These are phyloP conservation scores for Colletotrichum gigasporum DNA, from an alignment of 2,329 filamentous ascomycete genomes.

Conservation along the genomic window DNA sequence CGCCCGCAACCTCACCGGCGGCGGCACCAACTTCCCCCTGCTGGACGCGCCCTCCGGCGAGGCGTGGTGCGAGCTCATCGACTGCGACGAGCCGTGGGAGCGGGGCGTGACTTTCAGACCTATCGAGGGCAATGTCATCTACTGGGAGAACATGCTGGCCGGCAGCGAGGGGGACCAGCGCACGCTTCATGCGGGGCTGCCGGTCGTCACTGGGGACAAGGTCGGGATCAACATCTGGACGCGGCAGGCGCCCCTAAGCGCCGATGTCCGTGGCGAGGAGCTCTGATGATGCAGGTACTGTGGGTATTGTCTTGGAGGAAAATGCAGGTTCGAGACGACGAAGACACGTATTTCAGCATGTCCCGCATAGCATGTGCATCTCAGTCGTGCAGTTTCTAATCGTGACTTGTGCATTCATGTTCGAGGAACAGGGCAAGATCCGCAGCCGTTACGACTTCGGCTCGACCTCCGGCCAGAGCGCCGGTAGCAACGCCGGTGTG, in stretches of 20 bases:
- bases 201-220: conserved; percentile 55
- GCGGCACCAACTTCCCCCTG: conserved; percentile 59
- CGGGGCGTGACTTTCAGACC: conserved; percentile 58
- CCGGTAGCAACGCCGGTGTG: too few relatives aligned
- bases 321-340: too few relatives aligned
- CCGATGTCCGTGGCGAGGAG: too few relatives aligned
- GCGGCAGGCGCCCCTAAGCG: conserved; percentile 50
- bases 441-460: not conserved
- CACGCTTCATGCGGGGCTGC: conserved; percentile 57
- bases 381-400: too few relatives aligned
- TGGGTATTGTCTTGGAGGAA: too few relatives aligned
- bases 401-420: too few relatives aligned
- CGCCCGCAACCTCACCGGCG: conserved; percentile 51
- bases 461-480: too few relatives aligned
- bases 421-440: not conserved
- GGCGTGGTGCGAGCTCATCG: conserved; percentile 46
- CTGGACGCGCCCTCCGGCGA: conserved; percentile 46
- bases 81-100: conserved; percentile 59
- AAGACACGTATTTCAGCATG: too few relatives aligned
- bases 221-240: conserved; percentile 65
- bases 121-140: conserved; percentile 57
- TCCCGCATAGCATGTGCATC: too few relatives aligned
- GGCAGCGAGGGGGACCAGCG: conserved; percentile 52
- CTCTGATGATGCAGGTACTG: too few relatives aligned
- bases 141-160: conserved; percentile 55